Evolutionary conservation across 331 rosid genomes (phyloP).

Genomic region (Saraca asoca): DNA sequence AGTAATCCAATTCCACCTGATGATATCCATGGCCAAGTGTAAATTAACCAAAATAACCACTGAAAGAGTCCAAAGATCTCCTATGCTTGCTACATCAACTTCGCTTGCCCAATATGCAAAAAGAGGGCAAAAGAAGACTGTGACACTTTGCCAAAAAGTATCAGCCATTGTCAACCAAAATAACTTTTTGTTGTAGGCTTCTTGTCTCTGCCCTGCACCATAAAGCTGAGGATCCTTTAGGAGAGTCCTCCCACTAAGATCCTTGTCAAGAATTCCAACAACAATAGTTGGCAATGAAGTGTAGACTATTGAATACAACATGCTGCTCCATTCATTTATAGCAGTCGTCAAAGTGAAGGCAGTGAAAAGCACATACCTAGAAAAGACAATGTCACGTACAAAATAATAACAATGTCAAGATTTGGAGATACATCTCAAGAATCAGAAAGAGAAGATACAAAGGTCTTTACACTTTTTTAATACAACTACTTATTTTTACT

Average conservation of each 20-base stretch:
- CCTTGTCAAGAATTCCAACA: slow-evolving; percentile 92
- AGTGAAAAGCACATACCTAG: slow-evolving; percentile 81
- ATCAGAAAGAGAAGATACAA: slow-evolving; percentile 18
- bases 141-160: slow-evolving; percentile 87
- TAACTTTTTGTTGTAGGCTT: slow-evolving; percentile 71
- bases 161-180: slow-evolving; percentile 75
- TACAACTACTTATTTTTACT: not conserved
- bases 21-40: slow-evolving; percentile 88
- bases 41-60: slow-evolving; percentile 77
- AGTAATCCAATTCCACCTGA: slow-evolving; percentile 68
- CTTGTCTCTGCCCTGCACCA: slow-evolving; percentile 79
- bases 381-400: slow-evolving; percentile 19
- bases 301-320: slow-evolving; percentile 73
- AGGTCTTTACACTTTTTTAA: not conserved
- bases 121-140: slow-evolving; percentile 71
- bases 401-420: slow-evolving; percentile 12
- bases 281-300: slow-evolving; percentile 74
- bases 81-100: slow-evolving; percentile 66
- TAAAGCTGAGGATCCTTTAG: slow-evolving; percentile 74
- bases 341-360: slow-evolving; percentile 76
- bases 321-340: slow-evolving; percentile 85
- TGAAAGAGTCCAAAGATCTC: slow-evolving; percentile 92
- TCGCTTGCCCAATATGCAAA: slow-evolving; percentile 70
- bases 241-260: slow-evolving; percentile 79
- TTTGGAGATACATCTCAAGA: slow-evolving; percentile 19